Evolutionary conservation across 164 flowering plant genomes (phyloP).

Genomic region (Dillenia turbinata): DNA sequence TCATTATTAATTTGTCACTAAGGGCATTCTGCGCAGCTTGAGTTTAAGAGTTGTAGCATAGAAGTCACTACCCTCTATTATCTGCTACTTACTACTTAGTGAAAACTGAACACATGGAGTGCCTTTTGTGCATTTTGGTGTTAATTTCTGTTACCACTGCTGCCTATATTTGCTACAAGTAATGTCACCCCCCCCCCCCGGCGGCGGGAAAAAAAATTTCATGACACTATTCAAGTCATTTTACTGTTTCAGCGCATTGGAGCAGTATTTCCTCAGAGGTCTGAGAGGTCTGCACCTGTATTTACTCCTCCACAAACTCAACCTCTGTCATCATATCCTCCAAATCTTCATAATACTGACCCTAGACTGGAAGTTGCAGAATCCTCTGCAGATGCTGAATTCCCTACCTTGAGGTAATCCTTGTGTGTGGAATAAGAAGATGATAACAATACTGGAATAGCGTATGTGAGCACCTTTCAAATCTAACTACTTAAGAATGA

Average conservation of each 20-base stretch:
- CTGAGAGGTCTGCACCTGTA: slow-evolving; percentile 78
- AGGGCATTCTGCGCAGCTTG: not conserved
- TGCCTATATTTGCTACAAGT: not conserved
- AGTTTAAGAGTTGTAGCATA: not conserved
- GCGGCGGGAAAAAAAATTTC: no score
- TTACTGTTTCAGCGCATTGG: slow-evolving; percentile 74
- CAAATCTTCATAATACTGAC: slow-evolving; percentile 51
- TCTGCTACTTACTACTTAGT: not conserved
- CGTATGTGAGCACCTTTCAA: no score
- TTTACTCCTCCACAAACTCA: slow-evolving; percentile 91
- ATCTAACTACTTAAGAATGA: no score
- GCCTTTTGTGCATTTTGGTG: not conserved
- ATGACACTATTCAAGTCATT: slow-evolving; percentile 4
- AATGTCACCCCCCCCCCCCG: no score
- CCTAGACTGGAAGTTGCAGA: slow-evolving; percentile 47
- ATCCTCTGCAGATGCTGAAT: slow-evolving; percentile 72
- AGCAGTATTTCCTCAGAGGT: slow-evolving; percentile 88
- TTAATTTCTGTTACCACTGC: not conserved
- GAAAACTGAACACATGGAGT: no score
- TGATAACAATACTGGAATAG: no score
- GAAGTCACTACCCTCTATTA: not conserved
- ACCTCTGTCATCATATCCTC: slow-evolving; percentile 70
- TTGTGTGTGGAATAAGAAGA: not conserved
- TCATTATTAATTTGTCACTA: no score
- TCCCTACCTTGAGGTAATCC: slow-evolving; percentile 77